A percentile compares a stretch with the other conserved stretches of the same genome.
Conservation (phyloP, 306 rosid genomes). For the Canavalia ensiformis region DNA sequence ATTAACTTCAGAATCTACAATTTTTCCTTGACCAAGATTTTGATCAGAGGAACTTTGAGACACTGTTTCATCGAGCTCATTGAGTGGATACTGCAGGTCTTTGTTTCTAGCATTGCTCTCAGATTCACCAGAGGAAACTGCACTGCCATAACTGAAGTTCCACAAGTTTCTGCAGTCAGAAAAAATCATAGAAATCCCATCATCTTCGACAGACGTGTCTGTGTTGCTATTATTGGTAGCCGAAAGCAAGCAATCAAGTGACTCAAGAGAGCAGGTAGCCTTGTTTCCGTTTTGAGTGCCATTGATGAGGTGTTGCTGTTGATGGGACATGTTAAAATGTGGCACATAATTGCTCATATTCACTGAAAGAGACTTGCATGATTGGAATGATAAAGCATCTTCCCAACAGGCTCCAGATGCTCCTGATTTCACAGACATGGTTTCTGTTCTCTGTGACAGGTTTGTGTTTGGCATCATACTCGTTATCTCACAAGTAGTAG, state of each 20-base stretch:
- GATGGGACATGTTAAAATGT: conserved; percentile 59
- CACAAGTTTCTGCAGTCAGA: conserved; percentile 73
- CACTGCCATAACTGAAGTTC: conserved; percentile 59
- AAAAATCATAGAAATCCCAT: conserved; percentile 71
- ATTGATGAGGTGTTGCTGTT: conserved; percentile 40
- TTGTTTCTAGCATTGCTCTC: conserved; percentile 55
- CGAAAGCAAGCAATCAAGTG: conserved; percentile 60
- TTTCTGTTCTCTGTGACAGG: conserved; percentile 40
- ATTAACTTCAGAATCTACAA: conserved; percentile 44
- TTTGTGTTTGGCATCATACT: conserved; percentile 44
- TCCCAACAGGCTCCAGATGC: conserved; percentile 51
- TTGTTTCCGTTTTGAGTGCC: conserved; percentile 42
- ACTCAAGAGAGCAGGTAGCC: conserved; percentile 49
- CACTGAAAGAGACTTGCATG: conserved; percentile 47
- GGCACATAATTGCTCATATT: conserved; percentile 45
- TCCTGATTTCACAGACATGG: conserved; percentile 30
- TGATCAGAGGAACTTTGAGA: conserved; percentile 62
- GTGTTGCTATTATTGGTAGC: conserved; percentile 53
- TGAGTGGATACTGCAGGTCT: conserved; percentile 46
- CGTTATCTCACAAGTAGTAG: conserved; percentile 33
- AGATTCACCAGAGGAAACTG: conserved; percentile 71
- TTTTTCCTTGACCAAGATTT: conserved; percentile 32
- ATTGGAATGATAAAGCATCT: conserved; percentile 47
- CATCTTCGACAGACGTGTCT: conserved; percentile 55
- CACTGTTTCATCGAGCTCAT: conserved; percentile 54